Evolutionary conservation across 176 grass and related monocot genomes (phyloP).

Genomic region (Musa itinerans): DNA sequence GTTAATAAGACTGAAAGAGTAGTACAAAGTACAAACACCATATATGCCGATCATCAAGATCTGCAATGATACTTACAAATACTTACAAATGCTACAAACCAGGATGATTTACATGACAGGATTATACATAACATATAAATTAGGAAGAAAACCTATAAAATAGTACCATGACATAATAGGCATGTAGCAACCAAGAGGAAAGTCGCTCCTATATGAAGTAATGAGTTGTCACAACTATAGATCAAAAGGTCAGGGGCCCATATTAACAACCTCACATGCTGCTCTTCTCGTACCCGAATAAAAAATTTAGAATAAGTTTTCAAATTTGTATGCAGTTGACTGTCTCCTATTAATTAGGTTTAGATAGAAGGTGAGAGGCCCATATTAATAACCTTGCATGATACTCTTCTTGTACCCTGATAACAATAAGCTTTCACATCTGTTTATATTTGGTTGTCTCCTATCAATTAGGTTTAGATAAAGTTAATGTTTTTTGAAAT

Average conservation of each 20-base stretch:
- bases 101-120: background rate
- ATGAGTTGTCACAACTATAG: background rate
- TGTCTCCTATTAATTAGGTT: background rate
- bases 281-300: too few species aligned
- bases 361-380: background rate
- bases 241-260: too few species aligned
- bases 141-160: too few species aligned
- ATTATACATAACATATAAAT: too few species aligned
- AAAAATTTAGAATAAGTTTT: background rate
- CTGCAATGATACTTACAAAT: too few species aligned
- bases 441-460: background rate
- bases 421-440: background rate
- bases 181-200: background rate
- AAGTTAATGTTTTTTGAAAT: constrained; percentile 6
- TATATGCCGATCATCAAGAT: too few species aligned
- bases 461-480: background rate
- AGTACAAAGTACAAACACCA: too few species aligned
- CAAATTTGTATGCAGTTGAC: background rate
- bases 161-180: background rate
- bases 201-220: background rate
- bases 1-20: too few species aligned
- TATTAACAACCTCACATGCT: too few species aligned
- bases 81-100: background rate
- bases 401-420: too few species aligned
- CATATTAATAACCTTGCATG: too few species aligned